Evolutionary conservation across 2,329 filamentous ascomycete genomes (phyloP), one percentile per base, ranked within the genome.

Genomic region (Diaporthe ilicicola): DNA sequence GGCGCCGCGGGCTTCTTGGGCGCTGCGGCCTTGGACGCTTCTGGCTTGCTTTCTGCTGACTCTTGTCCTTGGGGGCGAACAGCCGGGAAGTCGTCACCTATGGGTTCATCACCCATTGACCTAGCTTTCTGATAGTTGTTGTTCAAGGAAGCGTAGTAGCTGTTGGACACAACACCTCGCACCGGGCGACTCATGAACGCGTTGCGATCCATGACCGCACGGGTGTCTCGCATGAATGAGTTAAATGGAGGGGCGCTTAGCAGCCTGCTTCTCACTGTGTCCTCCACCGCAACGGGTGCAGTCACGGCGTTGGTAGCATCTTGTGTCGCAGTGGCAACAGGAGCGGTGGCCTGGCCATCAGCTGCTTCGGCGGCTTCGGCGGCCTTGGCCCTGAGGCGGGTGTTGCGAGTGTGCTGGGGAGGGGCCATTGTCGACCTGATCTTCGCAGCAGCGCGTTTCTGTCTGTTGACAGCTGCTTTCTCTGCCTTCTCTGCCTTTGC

Each of bases 401-500:
- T 67, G 29, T 67, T 67, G 51, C 53, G 48, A 56, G 39, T n/a
- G 22, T 56, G 39, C 13, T 55, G 65, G 3, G 24, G 13, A 2
- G 51, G 17, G 22, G 50, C 19, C 65, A 56, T 44, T 44, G 22
- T 37, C 4, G n/a, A 29, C 17, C 48, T 64, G 44, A 29, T 27
- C 29, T 64, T 64, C n/a, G 59, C 59, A 32, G 50, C 64, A 67
- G 64, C 64, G 29, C 50, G 64, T 46, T 46, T 55, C 39, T 46
- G 24, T 67, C 64, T 55, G 53, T 29, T 48, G 19, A 34, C 19
- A 37, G 34, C 29, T 54, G 64, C 64, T 39, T 67, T 67, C 17
- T 56, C 24, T 13, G 44, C 65, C 65, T 56, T 37, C 37, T 34
- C 51, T 39, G 44, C 53, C 34, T 27, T 54, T n/a, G 17, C 3